phyloP scores from a whole-genome alignment of 2,329 filamentous ascomycete species.

The Trichoderma arundinaceum region DNA sequence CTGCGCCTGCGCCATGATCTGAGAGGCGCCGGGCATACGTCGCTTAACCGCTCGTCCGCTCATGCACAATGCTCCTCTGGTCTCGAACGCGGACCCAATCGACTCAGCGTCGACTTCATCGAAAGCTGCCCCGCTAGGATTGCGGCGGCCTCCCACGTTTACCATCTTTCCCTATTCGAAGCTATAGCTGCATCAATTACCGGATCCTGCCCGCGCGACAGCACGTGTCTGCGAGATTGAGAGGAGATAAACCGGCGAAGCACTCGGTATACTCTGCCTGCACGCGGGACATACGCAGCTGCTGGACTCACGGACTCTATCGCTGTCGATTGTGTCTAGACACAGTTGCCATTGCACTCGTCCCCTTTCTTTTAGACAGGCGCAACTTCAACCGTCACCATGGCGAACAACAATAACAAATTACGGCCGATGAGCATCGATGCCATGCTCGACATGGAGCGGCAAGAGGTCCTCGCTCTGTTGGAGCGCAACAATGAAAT shows the following conservation, averaged over 20 bases:
- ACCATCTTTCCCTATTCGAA: background rate
- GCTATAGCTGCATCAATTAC: constrained; percentile 17
- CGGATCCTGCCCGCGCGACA: background rate
- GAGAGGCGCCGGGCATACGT: constrained; percentile 23
- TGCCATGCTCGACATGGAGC: constrained; percentile 77
- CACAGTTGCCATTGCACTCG: background rate
- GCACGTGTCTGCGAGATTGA: constrained; percentile 20
- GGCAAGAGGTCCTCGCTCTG: constrained; percentile 72
- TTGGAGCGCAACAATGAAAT: constrained; percentile 58
- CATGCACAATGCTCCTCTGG: constrained; percentile 34
- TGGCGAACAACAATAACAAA: constrained; percentile 42
- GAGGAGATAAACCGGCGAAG: background rate
- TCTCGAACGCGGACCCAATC: constrained; percentile 26
- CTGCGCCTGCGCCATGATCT: constrained; percentile 31
- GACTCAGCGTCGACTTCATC: constrained; percentile 29
- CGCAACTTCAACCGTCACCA: constrained; percentile 35
- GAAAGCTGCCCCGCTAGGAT: constrained; percentile 31
- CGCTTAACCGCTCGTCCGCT: constrained; percentile 9
- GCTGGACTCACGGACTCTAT: background rate
- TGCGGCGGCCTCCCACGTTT: constrained; percentile 32
- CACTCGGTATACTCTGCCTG: background rate
- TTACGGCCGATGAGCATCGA: constrained; percentile 72
- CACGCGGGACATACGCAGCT: background rate
- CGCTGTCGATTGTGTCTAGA: background rate
- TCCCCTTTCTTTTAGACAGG: background rate